Evolutionary conservation across 768 basidiomycete genomes (phyloP).

Genomic region (Trametes cingulata): DNA sequence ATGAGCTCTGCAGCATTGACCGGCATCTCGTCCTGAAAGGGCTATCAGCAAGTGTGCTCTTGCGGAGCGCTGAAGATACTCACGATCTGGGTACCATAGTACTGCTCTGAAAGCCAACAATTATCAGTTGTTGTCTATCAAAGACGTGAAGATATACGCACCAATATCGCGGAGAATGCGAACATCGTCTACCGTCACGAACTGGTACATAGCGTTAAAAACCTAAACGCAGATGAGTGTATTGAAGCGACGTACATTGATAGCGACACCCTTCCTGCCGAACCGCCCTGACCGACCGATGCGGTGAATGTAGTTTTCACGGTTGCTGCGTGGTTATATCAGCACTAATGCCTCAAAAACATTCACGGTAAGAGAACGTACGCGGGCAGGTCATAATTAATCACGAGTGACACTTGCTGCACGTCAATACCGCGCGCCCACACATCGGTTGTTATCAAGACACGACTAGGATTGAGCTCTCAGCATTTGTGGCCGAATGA

Average conservation of each 20-base stretch:
- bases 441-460: constrained; percentile 93
- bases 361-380: constrained; percentile 40
- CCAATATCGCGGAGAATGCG: constrained; percentile 97
- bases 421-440: constrained; percentile 99
- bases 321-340: constrained; percentile 56
- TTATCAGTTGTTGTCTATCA: neutral
- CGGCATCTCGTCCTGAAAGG: constrained; percentile 92
- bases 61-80: constrained; percentile 33
- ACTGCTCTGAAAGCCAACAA: constrained; percentile 65
- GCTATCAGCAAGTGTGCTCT: neutral
- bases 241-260: constrained; percentile 69
- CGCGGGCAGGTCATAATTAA: constrained; percentile 96
- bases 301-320: constrained; percentile 99
- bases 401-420: constrained; percentile 95
- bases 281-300: constrained; percentile 99
- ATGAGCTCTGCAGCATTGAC: constrained; percentile 98
- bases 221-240: neutral
- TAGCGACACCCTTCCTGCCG: constrained; percentile 98
- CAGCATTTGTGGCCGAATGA: constrained; percentile 18
- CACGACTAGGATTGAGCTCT: constrained; percentile 55
- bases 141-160: constrained; percentile 37
- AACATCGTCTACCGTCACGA: constrained; percentile 93
- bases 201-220: constrained; percentile 46
- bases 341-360: too few relatives aligned
- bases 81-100: constrained; percentile 94